phyloP scores from a whole-genome alignment of 805 yeast species.

The Candida arabinofermentans region DNA sequence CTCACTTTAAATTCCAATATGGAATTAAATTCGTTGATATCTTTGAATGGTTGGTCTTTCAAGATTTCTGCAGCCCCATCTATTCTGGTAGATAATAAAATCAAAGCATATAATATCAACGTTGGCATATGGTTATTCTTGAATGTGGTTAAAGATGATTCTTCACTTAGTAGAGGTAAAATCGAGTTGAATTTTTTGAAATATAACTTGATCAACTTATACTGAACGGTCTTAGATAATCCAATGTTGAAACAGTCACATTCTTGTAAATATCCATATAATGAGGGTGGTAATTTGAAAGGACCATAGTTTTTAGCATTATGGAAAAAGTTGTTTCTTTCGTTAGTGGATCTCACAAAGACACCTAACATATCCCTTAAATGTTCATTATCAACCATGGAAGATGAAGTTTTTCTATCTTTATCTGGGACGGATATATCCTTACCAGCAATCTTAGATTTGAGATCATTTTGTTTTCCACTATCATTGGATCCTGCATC shows the following conservation, averaged over 20 bases:
- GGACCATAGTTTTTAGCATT: conserved; percentile 16
- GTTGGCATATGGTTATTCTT: conserved; percentile 35
- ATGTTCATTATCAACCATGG: conserved; percentile 10
- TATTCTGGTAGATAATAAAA: conserved; percentile 40
- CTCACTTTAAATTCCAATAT: conserved; percentile 31
- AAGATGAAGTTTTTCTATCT: conserved; percentile 1
- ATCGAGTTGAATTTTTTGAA: conserved; percentile 37
- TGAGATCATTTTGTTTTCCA: not conserved
- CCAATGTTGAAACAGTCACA: conserved; percentile 15
- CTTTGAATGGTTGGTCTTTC: conserved; percentile 9
- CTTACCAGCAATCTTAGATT: not conserved
- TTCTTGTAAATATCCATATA: conserved; percentile 11
- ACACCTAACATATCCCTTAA: conserved; percentile 19
- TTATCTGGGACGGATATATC: not conserved
- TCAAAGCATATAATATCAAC: conserved; percentile 38
- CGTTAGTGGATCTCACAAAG: conserved; percentile 14
- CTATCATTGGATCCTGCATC: not conserved
- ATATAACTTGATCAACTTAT: conserved; percentile 32
- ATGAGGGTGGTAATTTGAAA: conserved; percentile 11
- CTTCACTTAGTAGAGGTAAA: conserved; percentile 39
- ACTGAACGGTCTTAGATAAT: conserved; percentile 9
- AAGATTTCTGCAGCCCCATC: conserved; percentile 30
- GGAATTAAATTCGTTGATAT: conserved; percentile 22
- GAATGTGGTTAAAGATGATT: conserved; percentile 34
- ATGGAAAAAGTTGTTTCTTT: conserved; percentile 4